Conservation (phyloP, 2,329 filamentous ascomycete genomes). For the Xylariaceae sp. region DNA sequence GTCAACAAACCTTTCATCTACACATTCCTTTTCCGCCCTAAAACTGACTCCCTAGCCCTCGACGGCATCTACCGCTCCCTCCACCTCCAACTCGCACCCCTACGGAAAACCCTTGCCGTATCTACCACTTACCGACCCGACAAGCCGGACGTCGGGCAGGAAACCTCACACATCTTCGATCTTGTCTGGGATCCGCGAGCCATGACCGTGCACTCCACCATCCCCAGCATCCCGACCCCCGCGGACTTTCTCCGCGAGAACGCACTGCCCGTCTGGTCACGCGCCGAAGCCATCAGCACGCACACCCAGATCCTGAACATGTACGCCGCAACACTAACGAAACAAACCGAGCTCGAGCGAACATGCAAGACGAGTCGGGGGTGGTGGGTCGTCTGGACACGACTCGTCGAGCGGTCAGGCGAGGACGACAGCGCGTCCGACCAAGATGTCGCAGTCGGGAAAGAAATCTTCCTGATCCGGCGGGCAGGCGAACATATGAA, state of each 20-base stretch:
- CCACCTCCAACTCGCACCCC: constrained; percentile 55
- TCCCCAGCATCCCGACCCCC: constrained; percentile 59
- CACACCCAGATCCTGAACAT: constrained; percentile 59
- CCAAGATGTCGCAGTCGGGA: constrained; percentile 33
- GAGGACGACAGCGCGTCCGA: too few relatives aligned
- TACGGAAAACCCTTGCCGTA: constrained; percentile 50
- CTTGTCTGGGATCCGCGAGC: constrained; percentile 56
- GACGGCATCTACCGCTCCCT: constrained; percentile 54
- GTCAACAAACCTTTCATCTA: constrained; percentile 72
- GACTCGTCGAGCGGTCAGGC: constrained; percentile 38
- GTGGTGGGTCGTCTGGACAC: constrained; percentile 66
- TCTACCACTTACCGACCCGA: constrained; percentile 54
- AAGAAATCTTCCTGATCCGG: constrained; percentile 59
- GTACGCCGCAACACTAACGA: constrained; percentile 42
- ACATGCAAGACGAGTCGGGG: constrained; percentile 62
- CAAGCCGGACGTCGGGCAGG: constrained; percentile 38
- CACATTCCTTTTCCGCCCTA: constrained; percentile 63
- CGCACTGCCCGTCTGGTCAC: constrained; percentile 44
- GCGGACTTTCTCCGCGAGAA: constrained; percentile 22
- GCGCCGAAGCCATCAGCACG: constrained; percentile 59
- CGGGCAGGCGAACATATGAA: constrained; percentile 51
- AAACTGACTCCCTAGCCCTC: constrained; percentile 53
- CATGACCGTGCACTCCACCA: constrained; percentile 56
- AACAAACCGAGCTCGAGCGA: constrained; percentile 48
- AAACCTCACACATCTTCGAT: constrained; percentile 49